Percentiles rank a stretch among this genome's conserved stretches.
Conservation (phyloP, 768 basidiomycete genomes). For the Lentinula sp. region DNA sequence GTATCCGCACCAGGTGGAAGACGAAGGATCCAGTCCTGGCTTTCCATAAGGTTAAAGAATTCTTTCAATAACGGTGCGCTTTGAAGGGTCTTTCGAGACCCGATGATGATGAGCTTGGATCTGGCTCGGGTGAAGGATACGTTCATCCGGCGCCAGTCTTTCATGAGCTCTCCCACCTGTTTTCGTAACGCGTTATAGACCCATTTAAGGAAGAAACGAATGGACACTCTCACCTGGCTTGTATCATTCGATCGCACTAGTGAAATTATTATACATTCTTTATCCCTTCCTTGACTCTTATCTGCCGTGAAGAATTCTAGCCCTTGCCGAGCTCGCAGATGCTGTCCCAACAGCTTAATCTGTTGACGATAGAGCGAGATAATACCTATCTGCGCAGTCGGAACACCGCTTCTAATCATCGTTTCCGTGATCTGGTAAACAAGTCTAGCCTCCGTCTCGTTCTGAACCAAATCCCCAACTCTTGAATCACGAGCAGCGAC, state of each 20-base stretch:
- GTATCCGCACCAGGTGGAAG: slow-evolving; percentile 51
- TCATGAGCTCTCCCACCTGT: slow-evolving; percentile 87
- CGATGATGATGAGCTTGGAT: slow-evolving; percentile 86
- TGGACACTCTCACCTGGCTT: slow-evolving; percentile 48
- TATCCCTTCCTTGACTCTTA: slow-evolving; percentile 91
- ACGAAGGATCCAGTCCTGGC: slow-evolving; percentile 60
- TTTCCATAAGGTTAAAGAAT: slow-evolving; percentile 76
- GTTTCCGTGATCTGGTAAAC: slow-evolving; percentile 64
- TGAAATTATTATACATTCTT: slow-evolving; percentile 90
- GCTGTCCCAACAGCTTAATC: slow-evolving; percentile 76
- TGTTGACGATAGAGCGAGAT: slow-evolving; percentile 95
- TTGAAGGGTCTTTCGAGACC: slow-evolving; percentile 74
- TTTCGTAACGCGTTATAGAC: neutral
- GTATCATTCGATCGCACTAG: slow-evolving; percentile 85
- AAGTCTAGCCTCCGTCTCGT: slow-evolving; percentile 69
- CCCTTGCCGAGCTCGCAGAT: slow-evolving; percentile 46
- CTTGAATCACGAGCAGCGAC: slow-evolving; percentile 76
- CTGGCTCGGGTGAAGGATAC: slow-evolving; percentile 94
- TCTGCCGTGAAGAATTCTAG: slow-evolving; percentile 91
- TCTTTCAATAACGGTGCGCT: slow-evolving; percentile 54
- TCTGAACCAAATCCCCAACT: slow-evolving; percentile 87
- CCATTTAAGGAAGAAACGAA: neutral
- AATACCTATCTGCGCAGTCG: slow-evolving; percentile 70
- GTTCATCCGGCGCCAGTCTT: slow-evolving; percentile 95
- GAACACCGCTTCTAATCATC: slow-evolving; percentile 59